Evolutionary conservation across 2,329 filamentous ascomycete species (phyloP), one percentile per base, ranked within the genome.

Genomic region (Byssochlamys sp.): DNA sequence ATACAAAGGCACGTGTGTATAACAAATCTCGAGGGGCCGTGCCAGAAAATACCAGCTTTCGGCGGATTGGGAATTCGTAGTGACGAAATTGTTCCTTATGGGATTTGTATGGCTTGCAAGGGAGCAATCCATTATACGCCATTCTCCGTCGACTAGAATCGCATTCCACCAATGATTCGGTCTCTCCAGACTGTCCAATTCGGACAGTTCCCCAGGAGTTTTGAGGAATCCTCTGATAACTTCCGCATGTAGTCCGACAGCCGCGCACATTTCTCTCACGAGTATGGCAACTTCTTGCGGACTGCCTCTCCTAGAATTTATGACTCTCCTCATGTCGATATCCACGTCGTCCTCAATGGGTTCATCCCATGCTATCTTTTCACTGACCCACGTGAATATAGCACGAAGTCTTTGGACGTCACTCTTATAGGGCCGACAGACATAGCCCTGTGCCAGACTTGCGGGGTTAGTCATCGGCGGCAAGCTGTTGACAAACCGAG

Each of bases 101-200:
- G 94, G 92, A 66, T 97, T 90, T 0, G 92, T 96, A 11, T 92
- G 91, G 61, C 88, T 91, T 3, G 94, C 91, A 53, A 99, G 79
- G 35, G 90, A 95, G 71, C 90, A 94, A 72, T 99, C 94, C 77
- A 99, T 90, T 63, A 97, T 88, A 54, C 94, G 88, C 94, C 94
- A 99, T 74, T 96, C 91, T 25, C 89, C 87, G 71, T 99, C 94
- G 7, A 96, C 86, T 35, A 96, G 77, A 19, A 97, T 90, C 0
- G 90, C 86, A 65, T 99, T 99, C 94, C 94, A 99, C 85, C 89
- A 97, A 74, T 99, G 94, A 67, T 99, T 99, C 0, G 92, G 82
- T 29, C 87, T 84, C n/a, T 90, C 89, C 71, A 92, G 84, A 58
- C 87, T 87, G 60, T 88, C 89, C 50, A 91, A 78, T 65, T 97